Percentiles rank a stretch among this genome's conserved stretches.
Evolutionary conservation across 2,329 filamentous ascomycete genomes (phyloP).

Genomic region (Trichoderma citrinoviride): DNA sequence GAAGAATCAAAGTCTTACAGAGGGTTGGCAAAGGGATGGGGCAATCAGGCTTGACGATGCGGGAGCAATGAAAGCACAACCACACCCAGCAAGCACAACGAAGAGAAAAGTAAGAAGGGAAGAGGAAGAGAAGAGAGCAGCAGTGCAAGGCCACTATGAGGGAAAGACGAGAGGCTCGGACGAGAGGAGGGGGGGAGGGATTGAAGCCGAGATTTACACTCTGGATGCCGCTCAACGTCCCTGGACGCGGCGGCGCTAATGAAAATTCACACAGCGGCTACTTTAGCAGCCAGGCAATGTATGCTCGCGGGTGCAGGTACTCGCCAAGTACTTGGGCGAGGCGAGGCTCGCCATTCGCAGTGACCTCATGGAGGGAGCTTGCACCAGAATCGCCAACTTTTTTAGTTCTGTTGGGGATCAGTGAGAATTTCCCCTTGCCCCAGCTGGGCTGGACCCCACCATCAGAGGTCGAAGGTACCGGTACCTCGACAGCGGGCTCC

Average conservation of each 20-base stretch:
- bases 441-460: constrained; percentile 15
- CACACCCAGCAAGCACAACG: constrained; percentile 16
- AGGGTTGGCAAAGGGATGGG: constrained; percentile 19
- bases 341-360: neutral
- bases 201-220: constrained; percentile 22
- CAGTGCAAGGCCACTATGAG: constrained; percentile 18
- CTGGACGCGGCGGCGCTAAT: constrained; percentile 20
- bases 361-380: constrained; percentile 21
- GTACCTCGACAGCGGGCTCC: neutral
- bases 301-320: neutral
- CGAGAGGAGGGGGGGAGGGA: constrained; percentile 20
- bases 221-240: constrained; percentile 22
- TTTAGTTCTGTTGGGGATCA: constrained; percentile 46
- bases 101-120: constrained; percentile 3
- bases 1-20: constrained; percentile 22
- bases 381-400: constrained; percentile 27
- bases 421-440: constrained; percentile 22
- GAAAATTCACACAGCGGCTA: constrained; percentile 20
- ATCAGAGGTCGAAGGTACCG: constrained; percentile 12
- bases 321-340: constrained; percentile 11
- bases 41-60: constrained; percentile 15
- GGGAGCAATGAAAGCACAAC: constrained; percentile 16
- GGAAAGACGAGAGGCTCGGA: constrained; percentile 19
- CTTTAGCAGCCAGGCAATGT: neutral
- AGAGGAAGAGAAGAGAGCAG: constrained; percentile 16